Base-by-base conservation (phyloP, 2,329 filamentous ascomycete species). In the Neofusicoccum sp. region DNA sequence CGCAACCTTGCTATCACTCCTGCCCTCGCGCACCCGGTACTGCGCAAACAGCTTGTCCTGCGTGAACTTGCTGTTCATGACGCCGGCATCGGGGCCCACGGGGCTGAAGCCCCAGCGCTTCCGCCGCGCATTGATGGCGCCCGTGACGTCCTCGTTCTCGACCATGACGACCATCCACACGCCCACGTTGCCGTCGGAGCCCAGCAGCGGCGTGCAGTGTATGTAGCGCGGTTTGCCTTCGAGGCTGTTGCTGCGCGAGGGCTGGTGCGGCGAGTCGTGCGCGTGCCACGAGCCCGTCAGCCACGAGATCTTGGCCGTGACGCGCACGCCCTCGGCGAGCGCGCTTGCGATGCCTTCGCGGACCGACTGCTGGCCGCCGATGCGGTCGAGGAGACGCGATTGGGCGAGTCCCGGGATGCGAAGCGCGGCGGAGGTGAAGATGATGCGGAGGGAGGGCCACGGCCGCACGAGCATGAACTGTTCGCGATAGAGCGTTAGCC, bases 101-200 rank as follows among this genome's bases (percentile, higher is more conserved):
- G 28, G 20, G 14, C 47, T 30, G 36, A 14, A 28, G 24, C 48
- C 33, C 36, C 28, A 31, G 38, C n/a, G 12, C 26, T 43, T 53
- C 33, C 48, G 28, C 3, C 34, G 26, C n/a, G 40, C 36, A 20
- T 40, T 45, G 9, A 30, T 30, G 2, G 12, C 24, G 40, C 38
- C 57, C 9, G 16, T 62, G 36, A 20, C n/a, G 8, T 65, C 65
- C 47, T 89, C 86, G 58, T 86, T 84, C 62, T 90, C 86, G 1
- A 90, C 84, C 53, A 91, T 80, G 1, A 90, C 81, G 9, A 91
- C 80, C 86, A 91, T 89, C 87, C 88, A 91, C 0, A 90, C 88
- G 33, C 89, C 89, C 0, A 90, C 82, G 4, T 82, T 79, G 1
- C 84, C 84, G 66, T 87, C 86, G 30, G 81, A 81, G 2, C 87